Evolutionary conservation across 164 flowering plant species (phyloP).

Genomic region (Euptelea pleiosperma): DNA sequence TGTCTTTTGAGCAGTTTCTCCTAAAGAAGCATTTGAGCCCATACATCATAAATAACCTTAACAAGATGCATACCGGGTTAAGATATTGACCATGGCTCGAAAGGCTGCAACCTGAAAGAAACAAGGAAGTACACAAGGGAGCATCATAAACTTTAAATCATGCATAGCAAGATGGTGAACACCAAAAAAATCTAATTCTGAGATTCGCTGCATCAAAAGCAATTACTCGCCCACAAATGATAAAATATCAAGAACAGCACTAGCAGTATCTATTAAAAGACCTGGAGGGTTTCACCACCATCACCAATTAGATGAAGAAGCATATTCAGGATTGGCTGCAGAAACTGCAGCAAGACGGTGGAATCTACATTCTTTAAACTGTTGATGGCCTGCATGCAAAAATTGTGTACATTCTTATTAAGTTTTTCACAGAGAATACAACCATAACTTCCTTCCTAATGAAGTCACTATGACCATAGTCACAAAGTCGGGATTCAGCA

Average conservation of each 20-base stretch:
- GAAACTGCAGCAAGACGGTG: conserved; percentile 88
- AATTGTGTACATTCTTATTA: background rate
- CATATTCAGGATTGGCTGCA: conserved; percentile 93
- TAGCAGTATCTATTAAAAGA: conserved; percentile 24
- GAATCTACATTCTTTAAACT: conserved; percentile 98
- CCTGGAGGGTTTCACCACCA: conserved; percentile 99
- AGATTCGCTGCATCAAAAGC: background rate
- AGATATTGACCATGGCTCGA: conserved; percentile 97
- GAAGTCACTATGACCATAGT: background rate
- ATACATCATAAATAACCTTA: background rate
- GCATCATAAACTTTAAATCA: background rate
- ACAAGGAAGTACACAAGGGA: conserved; percentile 1
- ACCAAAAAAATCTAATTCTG: background rate
- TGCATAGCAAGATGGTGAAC: background rate
- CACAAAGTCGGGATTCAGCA: no score
- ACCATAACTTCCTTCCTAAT: background rate
- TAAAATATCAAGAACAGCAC: no score
- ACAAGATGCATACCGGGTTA: conserved; percentile 60
- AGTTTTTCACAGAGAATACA: background rate
- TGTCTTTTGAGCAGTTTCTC: background rate
- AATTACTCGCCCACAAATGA: background rate
- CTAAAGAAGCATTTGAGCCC: background rate
- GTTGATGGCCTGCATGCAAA: conserved; percentile 83
- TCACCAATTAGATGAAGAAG: conserved; percentile 98
- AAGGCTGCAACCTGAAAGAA: conserved; percentile 91